Evolutionary conservation across 2,329 filamentous ascomycete species (phyloP).

Genomic region (Trichoderma atrobrunneum): DNA sequence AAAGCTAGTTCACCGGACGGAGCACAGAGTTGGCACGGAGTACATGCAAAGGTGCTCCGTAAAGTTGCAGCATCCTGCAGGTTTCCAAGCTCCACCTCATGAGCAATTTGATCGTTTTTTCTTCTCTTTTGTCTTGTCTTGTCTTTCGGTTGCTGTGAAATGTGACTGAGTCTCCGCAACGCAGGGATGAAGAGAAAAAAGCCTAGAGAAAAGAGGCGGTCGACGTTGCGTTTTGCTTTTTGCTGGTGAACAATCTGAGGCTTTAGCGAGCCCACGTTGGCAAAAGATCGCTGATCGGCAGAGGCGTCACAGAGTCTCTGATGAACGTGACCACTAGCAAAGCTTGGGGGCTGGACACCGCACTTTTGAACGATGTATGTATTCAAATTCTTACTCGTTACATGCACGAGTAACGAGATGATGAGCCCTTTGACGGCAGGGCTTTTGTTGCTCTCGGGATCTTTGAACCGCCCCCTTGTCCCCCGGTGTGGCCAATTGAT

Average conservation of each 20-base stretch:
- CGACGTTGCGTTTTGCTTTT: not conserved
- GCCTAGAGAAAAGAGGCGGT: not conserved
- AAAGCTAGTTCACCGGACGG: not conserved
- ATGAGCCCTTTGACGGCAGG: not conserved
- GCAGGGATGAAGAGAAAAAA: not conserved
- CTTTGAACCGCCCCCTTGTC: not conserved
- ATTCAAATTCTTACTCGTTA: not conserved
- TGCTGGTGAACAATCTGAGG: not conserved
- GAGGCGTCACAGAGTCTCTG: not conserved
- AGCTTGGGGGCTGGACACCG: not conserved
- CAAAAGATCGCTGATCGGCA: slow-evolving; percentile 15
- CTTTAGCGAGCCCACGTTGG: slow-evolving; percentile 15
- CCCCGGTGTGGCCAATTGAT: not conserved
- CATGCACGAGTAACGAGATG: not conserved
- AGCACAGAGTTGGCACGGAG: not conserved
- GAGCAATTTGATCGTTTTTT: not conserved
- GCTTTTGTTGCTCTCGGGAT: not conserved
- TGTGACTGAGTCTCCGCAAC: not conserved
- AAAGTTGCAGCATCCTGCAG: slow-evolving; percentile 3
- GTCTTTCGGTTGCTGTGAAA: not conserved
- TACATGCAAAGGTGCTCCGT: not conserved
- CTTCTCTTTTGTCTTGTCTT: not conserved
- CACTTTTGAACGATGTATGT: not conserved
- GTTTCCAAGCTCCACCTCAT: not conserved
- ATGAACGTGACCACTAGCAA: slow-evolving; percentile 10